Evolutionary conservation across 768 basidiomycete species (phyloP).

Genomic region (Hericium erinaceus): DNA sequence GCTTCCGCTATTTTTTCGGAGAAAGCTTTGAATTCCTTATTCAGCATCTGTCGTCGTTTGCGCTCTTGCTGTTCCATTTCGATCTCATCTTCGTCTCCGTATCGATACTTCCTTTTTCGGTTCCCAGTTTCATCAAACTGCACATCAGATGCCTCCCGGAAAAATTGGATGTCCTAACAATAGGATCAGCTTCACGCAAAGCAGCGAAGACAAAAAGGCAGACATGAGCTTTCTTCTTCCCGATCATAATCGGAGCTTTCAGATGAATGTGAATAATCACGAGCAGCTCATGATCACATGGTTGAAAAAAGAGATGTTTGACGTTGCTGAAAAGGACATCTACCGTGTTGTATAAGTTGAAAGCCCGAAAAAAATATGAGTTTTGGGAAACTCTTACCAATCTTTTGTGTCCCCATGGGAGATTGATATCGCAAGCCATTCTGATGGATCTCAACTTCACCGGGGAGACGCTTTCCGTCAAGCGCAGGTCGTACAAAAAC

Average conservation of each 20-base stretch:
- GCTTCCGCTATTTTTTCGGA: conserved; percentile 89
- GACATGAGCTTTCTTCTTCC: conserved; percentile 96
- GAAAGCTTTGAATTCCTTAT: conserved; percentile 91
- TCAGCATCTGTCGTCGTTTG: conserved; percentile 77
- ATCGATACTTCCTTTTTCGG: conserved; percentile 90
- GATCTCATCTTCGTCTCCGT: conserved; percentile 98
- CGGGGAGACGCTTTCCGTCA: conserved; percentile 90
- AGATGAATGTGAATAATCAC: conserved; percentile 92
- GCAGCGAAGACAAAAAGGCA: conserved; percentile 18
- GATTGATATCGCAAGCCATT: conserved; percentile 94
- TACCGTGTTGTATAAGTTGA: conserved; percentile 20
- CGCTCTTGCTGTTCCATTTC: conserved; percentile 98
- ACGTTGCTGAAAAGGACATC: conserved; percentile 95
- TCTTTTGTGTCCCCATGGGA: conserved; percentile 78
- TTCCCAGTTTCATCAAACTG: conserved; percentile 99
- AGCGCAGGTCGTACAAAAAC: conserved; percentile 90
- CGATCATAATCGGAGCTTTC: conserved; percentile 94
- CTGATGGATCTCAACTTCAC: conserved; percentile 97
- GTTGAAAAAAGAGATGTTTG: conserved; percentile 98
- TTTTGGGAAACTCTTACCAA: conserved; percentile 48
- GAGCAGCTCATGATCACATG: conserved; percentile 91
- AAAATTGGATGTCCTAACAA: conserved; percentile 89
- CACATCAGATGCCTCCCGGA: conserved; percentile 94
- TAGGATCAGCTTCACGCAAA: conserved; percentile 3
- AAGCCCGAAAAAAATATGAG: neutral